Base-by-base conservation (phyloP, 2,329 filamentous ascomycete genomes). In the Fusarium praegraminearum region DNA sequence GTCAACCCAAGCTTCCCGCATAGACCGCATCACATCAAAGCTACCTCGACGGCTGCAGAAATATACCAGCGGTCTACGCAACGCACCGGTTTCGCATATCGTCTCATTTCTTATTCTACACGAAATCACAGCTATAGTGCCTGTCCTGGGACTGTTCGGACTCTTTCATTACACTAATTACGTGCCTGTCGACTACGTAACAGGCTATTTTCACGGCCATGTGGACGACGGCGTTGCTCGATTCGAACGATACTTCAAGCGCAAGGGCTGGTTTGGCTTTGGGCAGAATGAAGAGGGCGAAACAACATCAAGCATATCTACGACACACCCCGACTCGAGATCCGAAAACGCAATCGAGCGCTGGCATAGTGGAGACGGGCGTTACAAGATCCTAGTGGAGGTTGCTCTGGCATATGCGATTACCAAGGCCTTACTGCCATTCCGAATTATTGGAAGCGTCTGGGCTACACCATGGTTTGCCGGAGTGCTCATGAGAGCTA, bases 401-500 rank as follows among this genome's bases (percentile, higher is more conserved):
- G 88, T 98, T 69, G 96, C 93, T 26, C 91, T 96, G 22, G 94
- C 96, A 7, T 99, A 96, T 83, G 92, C 93, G 1, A 87, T 98
- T 67, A 97, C 93, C 1, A 99, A 99, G 81, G 89, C 89, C 18
- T 76, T 98, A 62, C 78, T 99, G 68, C 93, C 96, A 1, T 75
- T 92, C 15, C 86, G 96, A 71, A 87, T 99, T 65, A 82, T 91
- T 28, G 80, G 89, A 9, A 97, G 94, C 80, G 86, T 97, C 6
- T 97, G 92, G 93, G 91, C 87, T 16, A 97, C 96, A 47, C 96
- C 96, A 6, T 97, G 93, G 91, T 97, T 98, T 84, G 94, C 94
- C 3, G 86, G 90, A 44, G 81, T 87, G 24, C 81, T 92, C 40
- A 80, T 91, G 15, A 79, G 79, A 49, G 57, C 79, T 22, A 78